These are phyloP conservation scores for Ogataea hybrid DNA, from an alignment of 1,139 yeast genomes.

Conservation along the genomic window DNA sequence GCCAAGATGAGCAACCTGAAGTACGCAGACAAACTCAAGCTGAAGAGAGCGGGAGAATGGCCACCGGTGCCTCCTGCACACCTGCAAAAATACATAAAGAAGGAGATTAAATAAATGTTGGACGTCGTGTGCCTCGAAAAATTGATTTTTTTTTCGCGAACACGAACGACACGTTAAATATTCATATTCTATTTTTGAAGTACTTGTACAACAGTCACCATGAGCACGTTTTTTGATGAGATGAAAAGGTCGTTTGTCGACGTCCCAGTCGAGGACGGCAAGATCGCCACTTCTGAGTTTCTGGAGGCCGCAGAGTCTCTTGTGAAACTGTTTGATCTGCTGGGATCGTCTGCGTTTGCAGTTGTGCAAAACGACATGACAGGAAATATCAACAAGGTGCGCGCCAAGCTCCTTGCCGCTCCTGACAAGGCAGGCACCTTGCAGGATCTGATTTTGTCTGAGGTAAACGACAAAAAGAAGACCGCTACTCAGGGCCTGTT, in stretches of 20 bases:
- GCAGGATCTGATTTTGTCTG: constrained; percentile 70
- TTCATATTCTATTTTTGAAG: not conserved
- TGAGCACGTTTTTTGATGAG: constrained; percentile 66
- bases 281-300: constrained; percentile 71
- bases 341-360: constrained; percentile 82
- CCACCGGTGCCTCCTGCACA: constrained; percentile 20
- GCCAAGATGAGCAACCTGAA: constrained; percentile 15
- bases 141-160: not conserved
- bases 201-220: constrained; percentile 4
- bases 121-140: constrained; percentile 8
- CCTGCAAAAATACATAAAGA: constrained; percentile 6
- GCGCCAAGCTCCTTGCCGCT: constrained; percentile 60
- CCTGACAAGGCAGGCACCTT: constrained; percentile 66
- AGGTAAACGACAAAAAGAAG: constrained; percentile 65
- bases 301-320: constrained; percentile 83
- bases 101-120: constrained; percentile 5
- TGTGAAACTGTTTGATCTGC: constrained; percentile 76
- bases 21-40: constrained; percentile 20
- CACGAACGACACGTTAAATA: constrained; percentile 10
- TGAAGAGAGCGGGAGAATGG: constrained; percentile 31
- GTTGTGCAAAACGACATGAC: constrained; percentile 88
- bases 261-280: constrained; percentile 62
- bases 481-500: constrained; percentile 89
- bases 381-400: constrained; percentile 78
- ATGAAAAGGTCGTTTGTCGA: constrained; percentile 73